phyloP scores from a whole-genome alignment of 2,329 filamentous ascomycete genomes.

The Fusarium floridanum region DNA sequence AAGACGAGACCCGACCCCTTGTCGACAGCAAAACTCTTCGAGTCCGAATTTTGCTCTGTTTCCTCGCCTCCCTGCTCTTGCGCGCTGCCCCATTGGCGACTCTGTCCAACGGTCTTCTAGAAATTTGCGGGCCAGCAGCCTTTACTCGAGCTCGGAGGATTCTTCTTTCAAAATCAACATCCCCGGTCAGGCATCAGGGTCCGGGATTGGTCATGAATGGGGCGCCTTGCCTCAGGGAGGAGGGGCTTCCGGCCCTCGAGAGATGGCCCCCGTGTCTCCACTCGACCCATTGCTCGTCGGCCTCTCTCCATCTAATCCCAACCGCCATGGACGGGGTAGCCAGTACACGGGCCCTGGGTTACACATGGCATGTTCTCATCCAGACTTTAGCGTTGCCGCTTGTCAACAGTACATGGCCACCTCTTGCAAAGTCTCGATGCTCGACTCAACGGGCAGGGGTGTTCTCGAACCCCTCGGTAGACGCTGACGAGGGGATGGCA shows the following conservation, averaged over 20 bases:
- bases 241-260: constrained; percentile 47
- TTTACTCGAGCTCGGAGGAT: constrained; percentile 48
- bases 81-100: constrained; percentile 39
- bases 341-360: constrained; percentile 39
- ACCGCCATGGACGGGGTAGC: constrained; percentile 41
- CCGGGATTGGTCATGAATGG: constrained; percentile 42
- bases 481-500: constrained; percentile 48
- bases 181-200: constrained; percentile 43
- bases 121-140: constrained; percentile 48
- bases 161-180: constrained; percentile 47
- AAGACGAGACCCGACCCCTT: constrained; percentile 33
- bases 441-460: constrained; percentile 40
- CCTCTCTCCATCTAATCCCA: constrained; percentile 45
- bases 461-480: constrained; percentile 51
- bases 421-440: constrained; percentile 33
- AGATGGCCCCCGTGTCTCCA: constrained; percentile 49
- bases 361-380: constrained; percentile 40
- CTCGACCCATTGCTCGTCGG: constrained; percentile 46
- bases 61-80: constrained; percentile 38
- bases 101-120: constrained; percentile 50
- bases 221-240: constrained; percentile 42
- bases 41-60: constrained; percentile 44
- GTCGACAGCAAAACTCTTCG: constrained; percentile 46
- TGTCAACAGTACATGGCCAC: constrained; percentile 47
- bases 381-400: constrained; percentile 40